Evolutionary conservation across 2,329 filamentous ascomycete genomes (phyloP).

Genomic region (Mycosphaerella sp.): DNA sequence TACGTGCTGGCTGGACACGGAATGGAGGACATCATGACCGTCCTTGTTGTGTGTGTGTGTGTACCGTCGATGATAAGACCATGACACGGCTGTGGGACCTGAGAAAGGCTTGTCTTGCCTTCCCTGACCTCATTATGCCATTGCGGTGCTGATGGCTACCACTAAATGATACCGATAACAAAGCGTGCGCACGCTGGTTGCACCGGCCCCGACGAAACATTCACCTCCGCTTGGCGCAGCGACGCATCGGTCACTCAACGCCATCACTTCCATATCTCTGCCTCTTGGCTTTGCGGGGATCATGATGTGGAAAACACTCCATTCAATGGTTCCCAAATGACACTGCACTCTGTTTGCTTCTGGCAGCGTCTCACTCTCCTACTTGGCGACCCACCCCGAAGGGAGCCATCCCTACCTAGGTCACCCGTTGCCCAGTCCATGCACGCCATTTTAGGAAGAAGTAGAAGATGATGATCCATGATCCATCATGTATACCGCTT

Average conservation of each 20-base stretch:
- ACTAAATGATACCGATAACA: not conserved
- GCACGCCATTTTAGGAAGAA: not conserved
- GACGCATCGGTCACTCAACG: conserved; percentile 14
- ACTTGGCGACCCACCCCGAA: conserved; percentile 19
- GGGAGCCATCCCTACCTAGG: conserved; percentile 15
- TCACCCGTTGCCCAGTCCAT: not conserved
- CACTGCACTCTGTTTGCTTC: conserved; percentile 12
- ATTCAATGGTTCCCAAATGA: conserved; percentile 7
- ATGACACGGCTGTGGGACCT: not conserved
- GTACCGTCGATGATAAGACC: not conserved
- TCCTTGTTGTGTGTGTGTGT: not conserved
- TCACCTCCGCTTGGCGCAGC: conserved; percentile 13
- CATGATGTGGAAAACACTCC: conserved; percentile 12
- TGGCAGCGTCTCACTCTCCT: conserved; percentile 15
- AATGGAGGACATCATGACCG: conserved; percentile 1
- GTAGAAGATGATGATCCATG: not conserved
- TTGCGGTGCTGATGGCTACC: not conserved
- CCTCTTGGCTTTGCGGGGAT: conserved; percentile 16
- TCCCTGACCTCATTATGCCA: not conserved
- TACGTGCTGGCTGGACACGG: too few relatives aligned
- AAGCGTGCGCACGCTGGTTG: not conserved
- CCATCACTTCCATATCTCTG: conserved; percentile 6
- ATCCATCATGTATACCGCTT: conserved; percentile 1
- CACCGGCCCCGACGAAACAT: not conserved
- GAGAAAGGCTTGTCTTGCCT: not conserved